Conservation (phyloP, 805 yeast species). For the Metschnikowia bowlesiae region DNA sequence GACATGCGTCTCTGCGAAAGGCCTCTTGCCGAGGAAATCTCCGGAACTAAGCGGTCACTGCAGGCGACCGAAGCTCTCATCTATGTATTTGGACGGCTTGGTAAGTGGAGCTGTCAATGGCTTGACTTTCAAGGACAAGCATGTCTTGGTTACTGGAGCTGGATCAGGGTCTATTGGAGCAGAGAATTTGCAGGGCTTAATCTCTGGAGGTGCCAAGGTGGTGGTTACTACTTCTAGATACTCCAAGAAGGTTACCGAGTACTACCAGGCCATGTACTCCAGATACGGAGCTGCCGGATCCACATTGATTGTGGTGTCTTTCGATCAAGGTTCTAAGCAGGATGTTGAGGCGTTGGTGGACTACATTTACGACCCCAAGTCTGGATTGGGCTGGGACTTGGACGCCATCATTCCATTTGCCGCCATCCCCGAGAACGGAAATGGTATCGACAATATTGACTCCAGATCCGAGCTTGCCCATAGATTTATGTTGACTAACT, state of each 20-base stretch:
- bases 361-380: conserved; percentile 82
- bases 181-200: conserved; percentile 87
- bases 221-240: conserved; percentile 94
- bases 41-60: no score
- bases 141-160: conserved; percentile 93
- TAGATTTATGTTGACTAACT: conserved; percentile 95
- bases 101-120: conserved; percentile 95
- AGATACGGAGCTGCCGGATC: conserved; percentile 92
- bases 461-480: conserved; percentile 97
- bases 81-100: conserved; percentile 79
- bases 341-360: conserved; percentile 84
- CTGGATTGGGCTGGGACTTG: conserved; percentile 96
- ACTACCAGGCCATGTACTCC: conserved; percentile 89
- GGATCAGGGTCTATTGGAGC: conserved; percentile 99
- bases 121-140: conserved; percentile 80
- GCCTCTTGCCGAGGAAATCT: no score
- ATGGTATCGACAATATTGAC: conserved; percentile 87
- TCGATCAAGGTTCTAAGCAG: conserved; percentile 95
- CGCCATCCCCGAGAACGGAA: conserved; percentile 98
- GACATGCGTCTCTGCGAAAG: no score
- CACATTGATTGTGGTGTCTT: conserved; percentile 91
- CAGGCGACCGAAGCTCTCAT: conserved; percentile 47
- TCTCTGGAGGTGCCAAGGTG: conserved; percentile 97
- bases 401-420: conserved; percentile 97
- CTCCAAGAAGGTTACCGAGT: conserved; percentile 91